phyloP scores from a whole-genome alignment of 2,329 filamentous ascomycete species.

The Escovopsis sp. region DNA sequence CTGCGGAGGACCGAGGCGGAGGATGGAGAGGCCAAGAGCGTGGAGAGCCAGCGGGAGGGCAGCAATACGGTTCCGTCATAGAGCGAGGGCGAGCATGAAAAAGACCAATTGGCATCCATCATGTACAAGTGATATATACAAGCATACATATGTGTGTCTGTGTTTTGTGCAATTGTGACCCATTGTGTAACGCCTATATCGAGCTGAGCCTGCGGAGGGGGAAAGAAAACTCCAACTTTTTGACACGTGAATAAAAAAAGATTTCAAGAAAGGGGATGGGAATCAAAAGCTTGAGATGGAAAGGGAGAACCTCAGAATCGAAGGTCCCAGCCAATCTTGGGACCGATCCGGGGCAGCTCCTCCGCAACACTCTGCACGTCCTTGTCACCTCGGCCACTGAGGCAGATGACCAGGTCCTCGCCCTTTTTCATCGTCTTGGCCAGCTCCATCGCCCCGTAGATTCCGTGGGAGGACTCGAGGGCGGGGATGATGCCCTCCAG shows the following conservation, averaged over 20 bases:
- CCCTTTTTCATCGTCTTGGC: constrained; percentile 86
- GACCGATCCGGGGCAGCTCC: constrained; percentile 75
- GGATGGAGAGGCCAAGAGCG: constrained; percentile 7
- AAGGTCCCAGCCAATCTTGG: constrained; percentile 66
- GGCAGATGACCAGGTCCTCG: constrained; percentile 82
- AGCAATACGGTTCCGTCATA: constrained; percentile 4
- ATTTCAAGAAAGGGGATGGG: neutral
- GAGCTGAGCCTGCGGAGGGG: too few relatives aligned
- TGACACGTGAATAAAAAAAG: too few relatives aligned
- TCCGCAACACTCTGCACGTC: constrained; percentile 97
- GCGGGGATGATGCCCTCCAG: constrained; percentile 95
- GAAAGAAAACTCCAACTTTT: too few relatives aligned
- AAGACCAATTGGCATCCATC: too few relatives aligned
- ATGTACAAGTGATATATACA: too few relatives aligned
- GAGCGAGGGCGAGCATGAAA: neutral
- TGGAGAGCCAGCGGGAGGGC: neutral
- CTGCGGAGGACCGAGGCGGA: constrained; percentile 18
- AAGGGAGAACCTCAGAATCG: constrained; percentile 31
- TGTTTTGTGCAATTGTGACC: too few relatives aligned
- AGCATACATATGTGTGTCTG: too few relatives aligned
- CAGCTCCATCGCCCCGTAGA: constrained; percentile 77
- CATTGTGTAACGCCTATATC: too few relatives aligned
- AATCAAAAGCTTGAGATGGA: neutral
- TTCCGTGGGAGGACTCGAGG: constrained; percentile 82
- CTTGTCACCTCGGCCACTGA: constrained; percentile 92